Conservation (phyloP, 2,329 filamentous ascomycete species). For the Karstenula rhodostoma region DNA sequence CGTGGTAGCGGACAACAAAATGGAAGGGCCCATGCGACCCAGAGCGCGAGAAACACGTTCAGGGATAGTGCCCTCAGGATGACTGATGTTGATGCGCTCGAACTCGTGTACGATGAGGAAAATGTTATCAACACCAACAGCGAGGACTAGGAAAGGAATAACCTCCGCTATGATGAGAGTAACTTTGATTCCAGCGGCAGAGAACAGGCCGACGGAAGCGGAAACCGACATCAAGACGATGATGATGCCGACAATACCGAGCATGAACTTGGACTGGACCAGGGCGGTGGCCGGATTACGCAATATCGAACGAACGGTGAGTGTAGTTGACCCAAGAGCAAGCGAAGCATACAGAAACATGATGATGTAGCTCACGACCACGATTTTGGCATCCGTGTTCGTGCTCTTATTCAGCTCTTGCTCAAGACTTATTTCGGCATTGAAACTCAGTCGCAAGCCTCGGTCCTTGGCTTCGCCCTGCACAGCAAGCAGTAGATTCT, state of each 20-base stretch:
- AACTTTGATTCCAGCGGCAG: conserved; percentile 88
- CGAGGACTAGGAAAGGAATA: conserved; percentile 95
- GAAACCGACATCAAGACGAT: conserved; percentile 98
- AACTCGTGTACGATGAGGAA: conserved; percentile 99
- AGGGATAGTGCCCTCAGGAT: conserved; percentile 87
- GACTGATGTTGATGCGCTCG: conserved; percentile 89
- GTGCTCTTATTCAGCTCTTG: conserved; percentile 97
- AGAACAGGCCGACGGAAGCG: conserved; percentile 93
- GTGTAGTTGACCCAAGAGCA: conserved; percentile 85
- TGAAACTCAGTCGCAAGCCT: conserved; percentile 90
- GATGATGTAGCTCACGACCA: conserved; percentile 94
- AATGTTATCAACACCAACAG: conserved; percentile 98
- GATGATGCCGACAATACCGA: conserved; percentile 91
- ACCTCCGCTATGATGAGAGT: conserved; percentile 98
- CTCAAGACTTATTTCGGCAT: conserved; percentile 92
- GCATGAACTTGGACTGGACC: conserved; percentile 95
- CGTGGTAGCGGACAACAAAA: conserved; percentile 91
- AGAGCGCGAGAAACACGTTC: conserved; percentile 85
- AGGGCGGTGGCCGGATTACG: conserved; percentile 83
- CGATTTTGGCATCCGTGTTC: conserved; percentile 97
- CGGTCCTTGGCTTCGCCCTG: conserved; percentile 80
- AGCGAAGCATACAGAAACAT: conserved; percentile 99
- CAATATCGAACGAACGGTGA: conserved; percentile 78
- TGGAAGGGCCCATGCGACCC: conserved; percentile 97
- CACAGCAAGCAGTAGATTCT: conserved; percentile 75